These are phyloP conservation scores for Fusarium proliferatum DNA, from an alignment of 2,329 filamentous ascomycete genomes.

Conservation along the genomic window DNA sequence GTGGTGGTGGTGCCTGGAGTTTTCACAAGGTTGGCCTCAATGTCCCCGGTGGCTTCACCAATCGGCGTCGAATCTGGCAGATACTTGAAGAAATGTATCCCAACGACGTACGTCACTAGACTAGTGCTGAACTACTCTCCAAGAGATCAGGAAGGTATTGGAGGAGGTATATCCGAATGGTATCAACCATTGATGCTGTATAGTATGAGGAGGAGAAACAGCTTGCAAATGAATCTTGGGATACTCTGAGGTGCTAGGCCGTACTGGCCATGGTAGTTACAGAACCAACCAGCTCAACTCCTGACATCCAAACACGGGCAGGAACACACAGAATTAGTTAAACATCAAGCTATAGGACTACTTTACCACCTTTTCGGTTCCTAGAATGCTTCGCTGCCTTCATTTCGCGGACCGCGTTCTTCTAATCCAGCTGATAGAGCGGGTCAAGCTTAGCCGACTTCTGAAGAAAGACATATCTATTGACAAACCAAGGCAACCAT, in stretches of 20 bases:
- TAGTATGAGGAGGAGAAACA: background rate
- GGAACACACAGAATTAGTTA: background rate
- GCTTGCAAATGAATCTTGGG: background rate
- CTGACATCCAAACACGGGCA: background rate
- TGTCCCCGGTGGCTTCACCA: background rate
- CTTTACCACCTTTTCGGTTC: background rate
- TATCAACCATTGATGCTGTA: background rate
- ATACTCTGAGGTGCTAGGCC: background rate
- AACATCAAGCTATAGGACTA: background rate
- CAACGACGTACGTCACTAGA: background rate
- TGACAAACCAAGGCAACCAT: slow-evolving; percentile 50
- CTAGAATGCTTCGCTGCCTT: background rate
- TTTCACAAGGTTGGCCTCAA: background rate
- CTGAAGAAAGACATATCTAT: slow-evolving; percentile 45
- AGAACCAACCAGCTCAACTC: background rate
- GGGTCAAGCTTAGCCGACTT: slow-evolving; percentile 46
- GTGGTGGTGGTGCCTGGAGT: background rate
- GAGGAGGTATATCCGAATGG: background rate
- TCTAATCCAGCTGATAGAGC: slow-evolving; percentile 42
- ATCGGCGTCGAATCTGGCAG: slow-evolving; percentile 21
- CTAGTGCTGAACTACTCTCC: background rate
- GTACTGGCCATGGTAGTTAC: background rate
- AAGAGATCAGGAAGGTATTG: background rate
- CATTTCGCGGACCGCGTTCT: background rate
- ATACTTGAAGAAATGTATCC: slow-evolving; percentile 16